Conservation (phyloP, 2,329 filamentous ascomycete genomes). For the Chalaropsis ovoidea region DNA sequence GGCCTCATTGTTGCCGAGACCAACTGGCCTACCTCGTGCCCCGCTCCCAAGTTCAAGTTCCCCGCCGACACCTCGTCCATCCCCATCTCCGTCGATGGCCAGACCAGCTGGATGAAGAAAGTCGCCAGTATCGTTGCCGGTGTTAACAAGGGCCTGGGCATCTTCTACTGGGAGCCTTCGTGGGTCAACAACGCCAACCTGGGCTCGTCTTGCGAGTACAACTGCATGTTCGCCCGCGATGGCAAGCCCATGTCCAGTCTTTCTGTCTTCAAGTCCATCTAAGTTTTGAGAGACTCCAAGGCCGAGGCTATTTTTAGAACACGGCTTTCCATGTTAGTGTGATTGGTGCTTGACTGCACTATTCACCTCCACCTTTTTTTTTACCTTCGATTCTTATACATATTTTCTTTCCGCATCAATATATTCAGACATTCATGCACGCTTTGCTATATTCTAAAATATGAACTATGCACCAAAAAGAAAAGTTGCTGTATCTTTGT, state of each 20-base stretch:
- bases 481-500: too few relatives aligned
- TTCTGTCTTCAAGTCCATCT: conserved; percentile 21
- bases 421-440: neutral
- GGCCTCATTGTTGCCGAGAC: conserved; percentile 59
- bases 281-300: neutral
- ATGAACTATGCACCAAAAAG: neutral
- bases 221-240: conserved; percentile 50
- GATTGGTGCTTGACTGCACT: neutral
- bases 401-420: neutral
- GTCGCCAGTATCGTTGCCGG: conserved; percentile 47
- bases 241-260: conserved; percentile 44
- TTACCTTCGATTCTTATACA: conserved; percentile 1
- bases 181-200: conserved; percentile 57
- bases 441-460: neutral
- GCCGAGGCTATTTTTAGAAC: neutral
- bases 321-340: neutral
- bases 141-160: conserved; percentile 45
- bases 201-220: conserved; percentile 55
- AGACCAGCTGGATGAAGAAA: conserved; percentile 50
- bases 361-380: neutral
- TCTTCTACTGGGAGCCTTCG: conserved; percentile 67
- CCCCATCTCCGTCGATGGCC: conserved; percentile 53
- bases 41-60: conserved; percentile 47
- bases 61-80: conserved; percentile 50
- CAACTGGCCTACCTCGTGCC: conserved; percentile 58